phyloP scores from a whole-genome alignment of 2,329 filamentous ascomycete species.

The Penicillium sp. region DNA sequence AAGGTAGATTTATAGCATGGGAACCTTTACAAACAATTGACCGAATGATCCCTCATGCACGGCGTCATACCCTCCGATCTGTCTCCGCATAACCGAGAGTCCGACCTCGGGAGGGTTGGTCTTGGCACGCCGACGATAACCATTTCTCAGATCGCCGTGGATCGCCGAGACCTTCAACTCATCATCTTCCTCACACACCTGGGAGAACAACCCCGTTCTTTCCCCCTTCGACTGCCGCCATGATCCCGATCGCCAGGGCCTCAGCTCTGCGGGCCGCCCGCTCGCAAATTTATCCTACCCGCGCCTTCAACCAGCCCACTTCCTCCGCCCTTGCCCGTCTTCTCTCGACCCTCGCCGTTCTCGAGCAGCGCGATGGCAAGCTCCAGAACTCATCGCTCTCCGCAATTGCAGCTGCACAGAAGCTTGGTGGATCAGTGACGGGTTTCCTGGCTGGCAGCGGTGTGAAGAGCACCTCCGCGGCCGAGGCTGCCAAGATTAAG shows the following conservation, averaged over 20 bases:
- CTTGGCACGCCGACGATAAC: slow-evolving; percentile 36
- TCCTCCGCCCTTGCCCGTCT: slow-evolving; percentile 60
- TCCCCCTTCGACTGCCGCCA: slow-evolving; percentile 12
- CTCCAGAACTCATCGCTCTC: slow-evolving; percentile 76
- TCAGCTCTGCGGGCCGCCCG: slow-evolving; percentile 42
- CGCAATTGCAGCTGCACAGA: slow-evolving; percentile 77
- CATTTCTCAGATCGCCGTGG: slow-evolving; percentile 26
- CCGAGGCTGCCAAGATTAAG: slow-evolving; percentile 79
- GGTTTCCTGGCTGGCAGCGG: slow-evolving; percentile 79
- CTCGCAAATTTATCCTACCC: slow-evolving; percentile 42
- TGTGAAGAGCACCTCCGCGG: slow-evolving; percentile 64
- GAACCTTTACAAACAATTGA: too few relatives aligned
- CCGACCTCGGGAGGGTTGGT: slow-evolving; percentile 31
- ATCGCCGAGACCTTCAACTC: slow-evolving; percentile 22
- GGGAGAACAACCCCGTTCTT: slow-evolving; percentile 9
- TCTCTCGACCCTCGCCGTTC: slow-evolving; percentile 79
- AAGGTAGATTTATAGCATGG: too few relatives aligned
- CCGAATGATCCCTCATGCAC: too few relatives aligned
- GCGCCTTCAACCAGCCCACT: slow-evolving; percentile 41
- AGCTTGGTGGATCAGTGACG: slow-evolving; percentile 77
- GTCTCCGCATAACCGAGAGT: slow-evolving; percentile 31
- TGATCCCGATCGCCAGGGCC: slow-evolving; percentile 35
- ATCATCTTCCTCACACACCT: slow-evolving; percentile 10
- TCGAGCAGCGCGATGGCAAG: slow-evolving; percentile 88
- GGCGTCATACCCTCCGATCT: slow-evolving; percentile 18